A percentile compares a stretch with the other conserved stretches of the same genome.
Evolutionary conservation across 371 early-diverging fungal species (phyloP).

Genomic region (Thermomucor indicae-seudaticae): DNA sequence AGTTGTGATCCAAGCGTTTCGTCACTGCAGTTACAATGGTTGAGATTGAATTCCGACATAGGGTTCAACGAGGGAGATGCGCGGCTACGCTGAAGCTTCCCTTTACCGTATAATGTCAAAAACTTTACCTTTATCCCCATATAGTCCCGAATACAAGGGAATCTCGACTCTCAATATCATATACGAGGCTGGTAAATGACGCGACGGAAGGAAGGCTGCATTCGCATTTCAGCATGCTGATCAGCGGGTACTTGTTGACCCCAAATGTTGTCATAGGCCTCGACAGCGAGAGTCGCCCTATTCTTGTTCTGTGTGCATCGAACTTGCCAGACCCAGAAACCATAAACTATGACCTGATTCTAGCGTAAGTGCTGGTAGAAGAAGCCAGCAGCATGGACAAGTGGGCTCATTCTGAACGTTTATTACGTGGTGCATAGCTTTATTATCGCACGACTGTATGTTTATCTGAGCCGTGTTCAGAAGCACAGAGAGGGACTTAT

Average conservation of each 20-base stretch:
- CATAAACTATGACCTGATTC: constrained; percentile 76
- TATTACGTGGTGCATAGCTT: constrained; percentile 15
- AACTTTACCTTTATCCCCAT: constrained; percentile 20
- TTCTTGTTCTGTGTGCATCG: constrained; percentile 78
- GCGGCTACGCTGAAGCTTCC: background rate
- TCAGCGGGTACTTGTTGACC: background rate
- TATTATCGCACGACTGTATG: constrained; percentile 39
- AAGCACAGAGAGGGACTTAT: background rate
- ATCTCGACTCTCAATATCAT: constrained; percentile 41
- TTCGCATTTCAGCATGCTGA: background rate
- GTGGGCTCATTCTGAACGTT: background rate
- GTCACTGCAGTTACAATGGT: too few species aligned
- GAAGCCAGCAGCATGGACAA: background rate
- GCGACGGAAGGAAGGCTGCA: background rate
- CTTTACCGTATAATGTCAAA: constrained; percentile 15
- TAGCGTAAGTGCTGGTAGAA: constrained; percentile 51
- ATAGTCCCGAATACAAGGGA: constrained; percentile 45
- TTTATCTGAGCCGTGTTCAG: background rate
- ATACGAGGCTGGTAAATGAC: constrained; percentile 43
- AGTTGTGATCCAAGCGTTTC: too few species aligned
- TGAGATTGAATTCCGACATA: too few species aligned
- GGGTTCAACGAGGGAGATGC: too few species aligned
- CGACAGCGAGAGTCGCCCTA: constrained; percentile 78
- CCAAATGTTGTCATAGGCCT: constrained; percentile 50
- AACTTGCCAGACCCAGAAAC: constrained; percentile 73